Conservation (phyloP, 2,329 filamentous ascomycete species). For the Davidsoniella eucalypti region DNA sequence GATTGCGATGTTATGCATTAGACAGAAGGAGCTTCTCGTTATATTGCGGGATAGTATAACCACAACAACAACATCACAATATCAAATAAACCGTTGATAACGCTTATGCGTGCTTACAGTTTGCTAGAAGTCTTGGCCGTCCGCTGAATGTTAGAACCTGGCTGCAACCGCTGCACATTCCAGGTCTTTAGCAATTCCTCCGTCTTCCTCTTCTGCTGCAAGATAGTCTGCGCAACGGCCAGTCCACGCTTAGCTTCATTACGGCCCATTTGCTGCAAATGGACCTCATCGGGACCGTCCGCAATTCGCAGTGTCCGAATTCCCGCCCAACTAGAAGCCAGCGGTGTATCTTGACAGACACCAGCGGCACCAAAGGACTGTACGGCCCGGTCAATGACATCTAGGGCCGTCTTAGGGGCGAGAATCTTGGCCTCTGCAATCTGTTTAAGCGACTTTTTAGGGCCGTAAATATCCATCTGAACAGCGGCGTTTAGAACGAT, state of each 20-base stretch:
- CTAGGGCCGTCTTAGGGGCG: conserved; percentile 64
- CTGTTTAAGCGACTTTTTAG: conserved; percentile 79
- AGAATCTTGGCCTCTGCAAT: conserved; percentile 93
- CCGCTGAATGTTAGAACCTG: conserved; percentile 34
- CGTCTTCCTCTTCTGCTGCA: conserved; percentile 47
- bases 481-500: conserved; percentile 87
- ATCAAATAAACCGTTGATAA: neutral
- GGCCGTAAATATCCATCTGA: conserved; percentile 77
- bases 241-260: conserved; percentile 61
- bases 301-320: conserved; percentile 72
- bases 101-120: neutral
- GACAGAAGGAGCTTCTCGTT: too few species aligned
- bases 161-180: conserved; percentile 28
- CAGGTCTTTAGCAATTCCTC: conserved; percentile 49
- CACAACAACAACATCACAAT: too few species aligned
- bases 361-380: conserved; percentile 86
- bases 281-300: conserved; percentile 94
- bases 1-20: too few species aligned
- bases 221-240: conserved; percentile 43
- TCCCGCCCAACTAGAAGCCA: conserved; percentile 67
- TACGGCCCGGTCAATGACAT: conserved; percentile 84
- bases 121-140: conserved; percentile 28
- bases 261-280: conserved; percentile 62
- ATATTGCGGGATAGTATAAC: too few species aligned
- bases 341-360: conserved; percentile 83